Percentiles rank a stretch among this genome's conserved stretches.
These are phyloP conservation scores for Stephania japonica DNA, from an alignment of 164 flowering plant genomes.

Conservation along the genomic window DNA sequence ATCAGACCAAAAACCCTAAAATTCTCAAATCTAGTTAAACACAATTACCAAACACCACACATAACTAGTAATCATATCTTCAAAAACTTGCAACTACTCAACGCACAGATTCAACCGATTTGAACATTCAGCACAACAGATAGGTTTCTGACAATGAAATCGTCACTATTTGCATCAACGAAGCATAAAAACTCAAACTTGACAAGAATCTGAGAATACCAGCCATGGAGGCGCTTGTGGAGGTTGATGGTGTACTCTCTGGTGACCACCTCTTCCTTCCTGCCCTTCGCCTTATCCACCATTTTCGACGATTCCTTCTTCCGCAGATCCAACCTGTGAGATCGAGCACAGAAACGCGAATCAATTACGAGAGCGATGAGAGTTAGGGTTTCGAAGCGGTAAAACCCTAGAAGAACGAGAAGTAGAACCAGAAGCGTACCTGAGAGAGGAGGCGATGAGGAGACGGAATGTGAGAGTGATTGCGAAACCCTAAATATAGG, in stretches of 20 bases:
- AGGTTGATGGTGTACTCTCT: slow-evolving; percentile 14
- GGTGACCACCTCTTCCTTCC: slow-evolving; percentile 14
- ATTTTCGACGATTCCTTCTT: slow-evolving; percentile 2
- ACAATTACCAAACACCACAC: too few species aligned
- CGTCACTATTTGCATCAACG: not conserved
- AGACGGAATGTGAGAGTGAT: not conserved
- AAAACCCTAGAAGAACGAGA: not conserved
- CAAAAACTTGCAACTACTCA: too few species aligned
- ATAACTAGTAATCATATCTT: too few species aligned
- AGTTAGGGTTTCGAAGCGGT: not conserved
- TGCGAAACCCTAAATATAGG: not conserved
- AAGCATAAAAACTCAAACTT: not conserved
- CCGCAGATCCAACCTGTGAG: not conserved
- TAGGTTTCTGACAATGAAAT: too few species aligned
- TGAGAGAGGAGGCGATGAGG: not conserved
- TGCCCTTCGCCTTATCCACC: slow-evolving; percentile 11
- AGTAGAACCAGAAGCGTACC: not conserved
- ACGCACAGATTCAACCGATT: too few species aligned
- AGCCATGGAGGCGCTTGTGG: slow-evolving; percentile 14
- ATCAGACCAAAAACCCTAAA: too few species aligned
- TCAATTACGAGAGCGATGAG: not conserved
- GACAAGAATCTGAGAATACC: not conserved
- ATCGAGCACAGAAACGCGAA: not conserved
- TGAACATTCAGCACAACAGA: too few species aligned
- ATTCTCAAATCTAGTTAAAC: too few species aligned